Evolutionary conservation across 225 moss, liverwort and hornwort species (phyloP), one percentile per base, ranked within the genome.

Genomic region (Antitrichia curtipendula): DNA sequence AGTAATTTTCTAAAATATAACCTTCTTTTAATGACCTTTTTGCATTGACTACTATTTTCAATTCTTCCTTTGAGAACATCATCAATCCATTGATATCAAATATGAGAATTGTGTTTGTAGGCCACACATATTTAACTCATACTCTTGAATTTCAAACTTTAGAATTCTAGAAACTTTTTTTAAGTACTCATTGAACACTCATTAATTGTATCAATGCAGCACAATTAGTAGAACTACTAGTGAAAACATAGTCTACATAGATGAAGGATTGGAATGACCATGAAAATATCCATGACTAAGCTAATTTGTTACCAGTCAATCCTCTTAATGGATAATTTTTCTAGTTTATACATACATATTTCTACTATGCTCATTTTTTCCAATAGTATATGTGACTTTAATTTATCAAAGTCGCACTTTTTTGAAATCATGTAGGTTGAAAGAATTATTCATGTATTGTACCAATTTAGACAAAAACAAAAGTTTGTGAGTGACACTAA

Each of bases 281-380:
- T 28, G 10, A 21, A 71, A 15, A 27, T 10, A 43, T 6, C 2
- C 6, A 27, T 27, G 3, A 43, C 1, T 0, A 0, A 1, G 28
- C 10, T 27, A 43, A 24, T 40, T 69, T 40, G 28, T 43, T 43
- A 28, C 43, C 5, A 7, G 0, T 41, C 15, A 9, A 5, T 41
- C 15, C 15, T 27, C 5, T 71, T 27, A 0, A 0, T 28, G 1
- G 16, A 2, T 16, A 1, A 28, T 27, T 71, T 71, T 2, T 71
- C 3, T 27, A 16, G 4, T 3, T 70, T 2, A 43, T 3, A 70
- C 2, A 16, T 16, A 15, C 1, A 45, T 17, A 7, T 29, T 17
- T 45, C 72, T 17, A 10, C 1, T 45, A 1, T 0, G 2, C 0
- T 16, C 6, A 27, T 72, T 45, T 72, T 0, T 71, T 6, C 6